Conservation (phyloP, 768 basidiomycete genomes). For the Leccinum incarnatum region DNA sequence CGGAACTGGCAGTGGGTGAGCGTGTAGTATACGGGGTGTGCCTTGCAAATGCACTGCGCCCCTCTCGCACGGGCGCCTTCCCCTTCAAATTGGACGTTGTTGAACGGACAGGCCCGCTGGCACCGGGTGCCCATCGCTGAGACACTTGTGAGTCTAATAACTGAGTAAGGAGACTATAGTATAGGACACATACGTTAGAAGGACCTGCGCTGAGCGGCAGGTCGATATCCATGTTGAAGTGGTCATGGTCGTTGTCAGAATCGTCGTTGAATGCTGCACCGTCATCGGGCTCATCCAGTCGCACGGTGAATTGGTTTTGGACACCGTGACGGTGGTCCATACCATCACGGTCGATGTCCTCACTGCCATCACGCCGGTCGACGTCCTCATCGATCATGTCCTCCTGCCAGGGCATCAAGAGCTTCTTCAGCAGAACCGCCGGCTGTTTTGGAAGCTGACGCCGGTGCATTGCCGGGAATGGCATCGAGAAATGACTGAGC, state of each 20-base stretch:
- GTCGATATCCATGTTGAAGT: too few species aligned
- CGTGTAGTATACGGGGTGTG: not conserved
- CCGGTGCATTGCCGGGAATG: not conserved
- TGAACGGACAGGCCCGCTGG: not conserved
- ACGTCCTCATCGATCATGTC: too few species aligned
- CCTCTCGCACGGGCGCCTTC: not conserved
- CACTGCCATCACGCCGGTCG: too few species aligned
- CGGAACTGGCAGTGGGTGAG: not conserved
- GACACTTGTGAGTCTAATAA: not conserved
- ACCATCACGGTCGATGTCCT: too few species aligned
- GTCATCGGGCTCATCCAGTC: too few species aligned
- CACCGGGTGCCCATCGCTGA: not conserved
- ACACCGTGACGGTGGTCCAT: too few species aligned
- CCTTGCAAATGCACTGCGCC: not conserved
- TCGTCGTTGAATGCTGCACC: too few species aligned
- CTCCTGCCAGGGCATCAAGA: not conserved
- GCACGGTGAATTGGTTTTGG: too few species aligned
- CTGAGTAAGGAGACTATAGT: not conserved
- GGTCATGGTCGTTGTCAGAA: too few species aligned
- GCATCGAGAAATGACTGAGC: not conserved
- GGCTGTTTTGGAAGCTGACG: not conserved
- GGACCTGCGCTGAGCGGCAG: too few species aligned
- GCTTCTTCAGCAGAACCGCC: not conserved
- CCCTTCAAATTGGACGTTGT: not conserved
- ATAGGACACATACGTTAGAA: not conserved